Base-by-base conservation (phyloP, 768 basidiomycete genomes). In the Crucibulum laeve region DNA sequence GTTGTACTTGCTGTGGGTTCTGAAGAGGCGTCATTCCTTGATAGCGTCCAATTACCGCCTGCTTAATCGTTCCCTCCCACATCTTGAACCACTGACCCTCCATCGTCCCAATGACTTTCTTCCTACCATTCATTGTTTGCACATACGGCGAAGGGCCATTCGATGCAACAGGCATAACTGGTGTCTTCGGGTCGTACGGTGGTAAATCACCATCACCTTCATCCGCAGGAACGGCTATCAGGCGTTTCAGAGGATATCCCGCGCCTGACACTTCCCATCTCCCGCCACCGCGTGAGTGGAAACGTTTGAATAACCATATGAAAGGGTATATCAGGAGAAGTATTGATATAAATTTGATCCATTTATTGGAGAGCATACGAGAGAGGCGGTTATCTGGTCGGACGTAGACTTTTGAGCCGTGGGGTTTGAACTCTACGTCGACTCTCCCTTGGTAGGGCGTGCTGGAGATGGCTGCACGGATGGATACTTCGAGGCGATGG, bases 61-160 rank as follows among this genome's bases (percentile, higher is more conserved):
- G 70, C 33, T 67, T 68, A 42, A 93, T 87, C 1, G 79, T 69
- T 19, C 68, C 69, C 54, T 91, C 85, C 87, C 90, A 91, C 42
- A 68, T 68, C 57, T 71, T 74, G 58, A 90, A 85, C 89, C 89
- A 93, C 48, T 84, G 77, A 5, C 80, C 84, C 61, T 91, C 91
- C 47, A 71, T 71, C 44, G 79, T 54, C 4, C 89, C 90, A 1
- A 79, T 54, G 6, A 79, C 50, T 53, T 66, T 63, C 48, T 65
- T 67, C 37, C 59, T 60, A 37, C 67, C 75, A 44, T 47, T 52
- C 7, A 53, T 52, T 25, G 63, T 65, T 51, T 50, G 61, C 45
- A 67, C 52, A 39, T 63, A 48, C 14, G 50, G 46, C 4, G 38
- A 38, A 19, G 26, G 33, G 23, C 7, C 8, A 19, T 45, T 23